phyloP scores from a whole-genome alignment of 2,329 filamentous ascomycete genomes.

The Pseudocercospora pini-densiflorae region DNA sequence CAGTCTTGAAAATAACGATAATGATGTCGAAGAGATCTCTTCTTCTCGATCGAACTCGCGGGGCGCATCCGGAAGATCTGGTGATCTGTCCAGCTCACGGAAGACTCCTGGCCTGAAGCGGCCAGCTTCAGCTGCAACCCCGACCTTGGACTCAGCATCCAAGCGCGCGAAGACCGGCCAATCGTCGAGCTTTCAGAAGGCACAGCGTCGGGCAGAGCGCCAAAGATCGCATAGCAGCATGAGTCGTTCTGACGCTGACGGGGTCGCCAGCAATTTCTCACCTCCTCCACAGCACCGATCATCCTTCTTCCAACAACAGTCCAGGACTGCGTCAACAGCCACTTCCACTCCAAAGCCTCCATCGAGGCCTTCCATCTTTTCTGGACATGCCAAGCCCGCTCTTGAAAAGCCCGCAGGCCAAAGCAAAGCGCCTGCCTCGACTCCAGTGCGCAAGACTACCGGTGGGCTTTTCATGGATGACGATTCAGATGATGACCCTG shows the following conservation, averaged over 20 bases:
- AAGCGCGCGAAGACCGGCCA: background rate
- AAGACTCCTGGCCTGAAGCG: background rate
- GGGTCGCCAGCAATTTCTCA: background rate
- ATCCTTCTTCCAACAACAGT: background rate
- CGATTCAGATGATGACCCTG: constrained; percentile 5
- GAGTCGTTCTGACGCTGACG: background rate
- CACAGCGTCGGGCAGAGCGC: background rate
- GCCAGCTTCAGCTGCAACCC: background rate
- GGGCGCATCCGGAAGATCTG: background rate
- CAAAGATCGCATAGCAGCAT: background rate
- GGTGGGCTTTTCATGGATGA: constrained; percentile 4
- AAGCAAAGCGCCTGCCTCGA: background rate
- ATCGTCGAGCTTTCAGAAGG: background rate
- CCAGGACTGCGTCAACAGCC: background rate
- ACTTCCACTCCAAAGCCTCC: background rate
- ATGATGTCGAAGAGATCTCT: background rate
- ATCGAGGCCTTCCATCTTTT: background rate
- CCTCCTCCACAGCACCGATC: background rate
- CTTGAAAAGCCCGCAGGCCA: background rate
- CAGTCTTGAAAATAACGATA: background rate
- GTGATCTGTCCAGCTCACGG: background rate
- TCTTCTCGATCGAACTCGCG: background rate
- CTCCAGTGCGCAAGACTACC: background rate
- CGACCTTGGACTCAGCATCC: background rate
- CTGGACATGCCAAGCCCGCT: background rate